phyloP scores from a whole-genome alignment of 371 early-diverging fungal species.

The Apophysomyces variabilis region DNA sequence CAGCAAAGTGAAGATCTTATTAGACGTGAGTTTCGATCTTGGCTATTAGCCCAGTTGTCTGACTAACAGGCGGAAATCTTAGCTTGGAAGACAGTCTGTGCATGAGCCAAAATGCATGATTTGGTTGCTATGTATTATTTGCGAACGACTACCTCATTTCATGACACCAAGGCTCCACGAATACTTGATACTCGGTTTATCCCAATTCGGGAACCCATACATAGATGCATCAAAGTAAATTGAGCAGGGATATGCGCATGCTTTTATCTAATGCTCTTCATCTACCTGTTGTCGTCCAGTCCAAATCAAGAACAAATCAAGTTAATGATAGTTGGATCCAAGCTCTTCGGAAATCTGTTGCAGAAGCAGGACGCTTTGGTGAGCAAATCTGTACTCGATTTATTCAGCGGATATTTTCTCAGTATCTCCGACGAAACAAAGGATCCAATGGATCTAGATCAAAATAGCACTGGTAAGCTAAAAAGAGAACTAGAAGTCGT shows the following conservation, averaged over 20 bases:
- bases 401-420: constrained; percentile 22
- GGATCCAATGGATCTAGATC: neutral
- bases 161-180: constrained; percentile 33
- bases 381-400: constrained; percentile 20
- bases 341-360: constrained; percentile 28
- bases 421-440: neutral
- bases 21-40: constrained; percentile 14
- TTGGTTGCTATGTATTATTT: constrained; percentile 35
- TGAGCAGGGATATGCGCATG: neutral
- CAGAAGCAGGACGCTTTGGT: constrained; percentile 17
- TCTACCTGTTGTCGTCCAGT: neutral
- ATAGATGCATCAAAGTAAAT: constrained; percentile 18
- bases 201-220: constrained; percentile 33
- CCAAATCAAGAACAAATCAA: constrained; percentile 14
- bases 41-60: neutral
- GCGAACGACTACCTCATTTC: constrained; percentile 30
- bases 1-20: constrained; percentile 11
- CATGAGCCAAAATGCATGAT: constrained; percentile 22
- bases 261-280: neutral
- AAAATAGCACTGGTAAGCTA: neutral
- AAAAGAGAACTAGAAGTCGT: neutral
- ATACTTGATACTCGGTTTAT: constrained; percentile 27
- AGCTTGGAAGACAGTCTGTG: constrained; percentile 18
- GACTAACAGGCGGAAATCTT: neutral
- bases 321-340: constrained; percentile 20